Evolutionary conservation across 768 basidiomycete species (phyloP), one percentile per base, ranked within the genome.

Genomic region (Tylopilus sp.): DNA sequence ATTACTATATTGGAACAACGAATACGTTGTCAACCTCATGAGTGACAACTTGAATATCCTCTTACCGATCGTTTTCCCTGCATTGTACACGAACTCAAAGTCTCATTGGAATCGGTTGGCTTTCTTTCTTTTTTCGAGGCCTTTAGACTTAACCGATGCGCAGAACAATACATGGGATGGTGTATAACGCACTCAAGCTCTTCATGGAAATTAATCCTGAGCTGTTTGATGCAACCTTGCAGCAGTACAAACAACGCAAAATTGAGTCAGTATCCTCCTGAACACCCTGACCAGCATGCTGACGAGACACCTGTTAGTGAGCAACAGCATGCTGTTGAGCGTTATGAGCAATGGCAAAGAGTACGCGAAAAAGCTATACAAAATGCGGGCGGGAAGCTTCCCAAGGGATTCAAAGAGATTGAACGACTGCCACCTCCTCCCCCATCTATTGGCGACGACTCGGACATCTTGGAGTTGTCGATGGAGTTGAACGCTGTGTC

Each of bases 121-220:
- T 20, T 40, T 21, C 25, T 17, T 15, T 35, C 40, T 21, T 23
- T 17, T 20, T 31, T 39, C 48, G 26, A 3, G 6, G 10, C 35
- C 44, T 48, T 9, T 23, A 45, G 13, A 39, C 11, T 42, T 51
- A 35, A 65, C 49, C 41, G 26, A 50, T 33, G 21, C 15, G 54
- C 60, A 98, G 95, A 57, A 98, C 97, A 42, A 99, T 98, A 61
- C 97, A 99, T 60, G 92, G 92, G 56, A 95, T 98, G 91, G 95
- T 98, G 25, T 98, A 97, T 73, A 98, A 98, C 67, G 97, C 97
- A 2, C 75, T 99, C 67, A 98, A 95, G 69, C 69, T 98, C 51
- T 95, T 98, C 74, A 98, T 98, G 95, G 97, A 99, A 70, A 92
- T 98, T 67, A 98, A 98, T 65, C 90, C 94, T 0, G 91, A 95